Evolutionary conservation across 352 stramenopile genomes (phyloP).

Genomic region (Phytophthora tentaculata): DNA sequence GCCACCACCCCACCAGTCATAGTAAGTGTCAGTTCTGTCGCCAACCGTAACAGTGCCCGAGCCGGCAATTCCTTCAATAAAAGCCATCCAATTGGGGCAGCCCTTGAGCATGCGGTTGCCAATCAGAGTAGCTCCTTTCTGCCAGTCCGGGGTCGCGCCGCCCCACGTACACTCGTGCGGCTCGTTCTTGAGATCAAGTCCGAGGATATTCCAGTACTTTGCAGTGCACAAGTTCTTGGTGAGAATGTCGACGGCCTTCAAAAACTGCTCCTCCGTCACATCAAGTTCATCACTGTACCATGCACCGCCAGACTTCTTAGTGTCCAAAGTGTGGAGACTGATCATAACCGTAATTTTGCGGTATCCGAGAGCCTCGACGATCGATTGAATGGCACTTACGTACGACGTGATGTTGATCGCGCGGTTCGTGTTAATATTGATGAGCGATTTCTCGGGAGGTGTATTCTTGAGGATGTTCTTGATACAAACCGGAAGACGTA

Average conservation of each 20-base stretch:
- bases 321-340: constrained; percentile 65
- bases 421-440: constrained; percentile 69
- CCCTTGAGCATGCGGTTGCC: constrained; percentile 65
- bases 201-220: constrained; percentile 73
- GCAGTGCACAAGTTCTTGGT: constrained; percentile 57
- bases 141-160: constrained; percentile 50
- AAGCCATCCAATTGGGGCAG: constrained; percentile 66
- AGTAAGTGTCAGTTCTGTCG: constrained; percentile 45
- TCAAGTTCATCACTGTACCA: constrained; percentile 61
- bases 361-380: constrained; percentile 61
- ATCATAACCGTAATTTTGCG: constrained; percentile 69
- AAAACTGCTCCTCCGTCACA: constrained; percentile 58
- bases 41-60: constrained; percentile 41
- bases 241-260: constrained; percentile 58
- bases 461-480: constrained; percentile 58
- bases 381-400: constrained; percentile 54
- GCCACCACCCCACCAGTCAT: constrained; percentile 69
- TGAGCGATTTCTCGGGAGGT: constrained; percentile 41
- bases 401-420: constrained; percentile 68
- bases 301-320: constrained; percentile 48
- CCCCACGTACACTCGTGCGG: constrained; percentile 61
- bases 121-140: constrained; percentile 55
- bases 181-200: constrained; percentile 74
- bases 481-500: constrained; percentile 64
- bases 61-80: constrained; percentile 64